Conservation (phyloP, 352 stramenopile species). For the Phytopythium ostracodes region DNA sequence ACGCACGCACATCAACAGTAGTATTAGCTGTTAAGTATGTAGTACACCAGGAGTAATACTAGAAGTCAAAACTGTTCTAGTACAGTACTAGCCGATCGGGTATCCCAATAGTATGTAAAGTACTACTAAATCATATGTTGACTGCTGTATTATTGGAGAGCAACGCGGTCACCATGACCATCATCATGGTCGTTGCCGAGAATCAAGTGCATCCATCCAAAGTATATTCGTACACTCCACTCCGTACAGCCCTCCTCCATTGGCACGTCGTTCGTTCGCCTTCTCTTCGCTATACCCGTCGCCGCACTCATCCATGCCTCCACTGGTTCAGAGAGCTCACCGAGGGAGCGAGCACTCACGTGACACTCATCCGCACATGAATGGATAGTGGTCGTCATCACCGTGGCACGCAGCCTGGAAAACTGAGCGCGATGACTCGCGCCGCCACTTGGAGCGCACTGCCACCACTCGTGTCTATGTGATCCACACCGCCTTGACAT, state of each 20-base stretch:
- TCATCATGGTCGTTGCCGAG: not conserved
- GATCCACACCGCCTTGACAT: slow-evolving; percentile 84
- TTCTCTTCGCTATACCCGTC: not conserved
- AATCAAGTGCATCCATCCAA: not conserved
- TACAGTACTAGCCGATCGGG: too few species aligned
- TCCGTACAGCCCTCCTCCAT: not conserved
- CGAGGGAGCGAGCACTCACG: not conserved
- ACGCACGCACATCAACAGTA: not conserved
- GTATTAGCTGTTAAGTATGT: too few species aligned
- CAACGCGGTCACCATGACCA: too few species aligned
- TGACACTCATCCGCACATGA: not conserved
- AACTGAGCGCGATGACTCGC: not conserved
- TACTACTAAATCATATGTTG: too few species aligned
- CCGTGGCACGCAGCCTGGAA: not conserved
- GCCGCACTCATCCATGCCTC: not conserved
- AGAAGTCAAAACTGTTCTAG: too few species aligned
- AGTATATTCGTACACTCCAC: slow-evolving; percentile 4
- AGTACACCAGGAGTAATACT: too few species aligned
- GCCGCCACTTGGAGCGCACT: not conserved
- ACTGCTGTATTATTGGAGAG: too few species aligned
- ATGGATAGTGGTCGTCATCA: too few species aligned
- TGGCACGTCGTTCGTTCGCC: not conserved
- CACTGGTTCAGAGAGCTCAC: not conserved
- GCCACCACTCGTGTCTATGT: slow-evolving; percentile 36
- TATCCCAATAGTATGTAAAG: too few species aligned